These are phyloP conservation scores for Rhynchosporium secalis DNA, from an alignment of 2,329 filamentous ascomycete genomes.

Conservation along the genomic window DNA sequence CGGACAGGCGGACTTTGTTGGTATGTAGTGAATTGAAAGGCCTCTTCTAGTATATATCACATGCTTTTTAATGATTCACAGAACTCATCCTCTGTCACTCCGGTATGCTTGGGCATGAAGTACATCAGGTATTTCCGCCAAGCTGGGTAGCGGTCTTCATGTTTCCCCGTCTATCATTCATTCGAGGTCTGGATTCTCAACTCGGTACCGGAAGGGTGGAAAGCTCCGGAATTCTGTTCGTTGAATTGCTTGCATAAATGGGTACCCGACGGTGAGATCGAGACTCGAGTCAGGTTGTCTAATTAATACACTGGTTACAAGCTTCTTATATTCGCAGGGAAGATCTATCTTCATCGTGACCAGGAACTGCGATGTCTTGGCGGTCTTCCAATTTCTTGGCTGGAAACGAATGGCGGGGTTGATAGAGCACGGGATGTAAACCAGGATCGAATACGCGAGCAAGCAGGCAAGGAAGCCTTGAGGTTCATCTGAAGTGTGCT, in stretches of 20 bases:
- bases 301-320: too few relatives aligned
- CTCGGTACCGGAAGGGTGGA: not conserved
- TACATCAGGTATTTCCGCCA: not conserved
- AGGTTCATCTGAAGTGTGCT: too few relatives aligned
- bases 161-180: too few relatives aligned
- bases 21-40: not conserved
- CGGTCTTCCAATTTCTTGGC: slow-evolving; percentile 1
- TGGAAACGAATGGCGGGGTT: slow-evolving; percentile 10
- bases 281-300: not conserved
- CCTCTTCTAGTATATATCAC: not conserved
- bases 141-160: not conserved
- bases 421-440: not conserved
- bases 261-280: not conserved
- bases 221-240: not conserved
- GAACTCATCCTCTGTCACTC: not conserved
- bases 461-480: not conserved
- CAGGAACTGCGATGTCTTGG: not conserved
- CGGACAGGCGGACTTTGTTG: slow-evolving; percentile 1
- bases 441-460: not conserved
- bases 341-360: too few relatives aligned
- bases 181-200: not conserved
- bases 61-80: not conserved
- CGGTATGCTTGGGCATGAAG: not conserved
- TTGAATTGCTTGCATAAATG: not conserved
- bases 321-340: too few relatives aligned